Evolutionary conservation across 768 basidiomycete genomes (phyloP), one percentile per base, ranked within the genome.

Genomic region (Hemileccinum impolitum): DNA sequence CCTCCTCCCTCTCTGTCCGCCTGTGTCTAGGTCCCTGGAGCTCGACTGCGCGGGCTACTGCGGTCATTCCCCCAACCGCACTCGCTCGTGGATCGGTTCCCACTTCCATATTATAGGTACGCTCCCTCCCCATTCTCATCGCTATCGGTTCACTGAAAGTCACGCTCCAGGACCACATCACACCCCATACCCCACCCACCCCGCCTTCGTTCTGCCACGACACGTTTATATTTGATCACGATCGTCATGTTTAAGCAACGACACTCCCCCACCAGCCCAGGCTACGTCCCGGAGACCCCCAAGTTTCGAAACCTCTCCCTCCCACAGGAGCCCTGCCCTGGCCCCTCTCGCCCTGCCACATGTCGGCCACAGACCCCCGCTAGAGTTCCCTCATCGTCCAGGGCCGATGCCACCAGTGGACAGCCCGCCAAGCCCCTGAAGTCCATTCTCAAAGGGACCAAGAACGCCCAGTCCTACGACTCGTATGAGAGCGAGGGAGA

Each of bases 401-500:
- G 55, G 52, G 56, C 48, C 15, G 50, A 57, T n/a, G 54, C 56
- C 32, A 60, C 60, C 4, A 46, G 55, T 2, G 59, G 64, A 13
- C 57, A 55, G 50, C 56, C 59, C 19, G 49, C 56, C 21, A 43
- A 44, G 26, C 62, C 67, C 57, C 53, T 61, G 21, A 65, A 37
- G 45, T 63, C 65, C 21, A 63, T 67, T n/a, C 58, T 67, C 51
- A 67, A 69, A 62, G 65, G 65, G 4, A 47, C 35, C 36, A 48
- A 38, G 26, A 47, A 37, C 43, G 19, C 54, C n/a, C 46, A 32
- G 21, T 12, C 45, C 18, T 42, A 37, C 45, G 64, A 64, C 44
- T 59, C 51, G 6, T 66, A 66, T 14, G 65, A 68, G 6, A 65
- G 67, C 58, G 67, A 69, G 21, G 57, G 58, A 1, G 65, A 67